Conservation (phyloP, 331 rosid genomes). For the Arachis monticola region DNA sequence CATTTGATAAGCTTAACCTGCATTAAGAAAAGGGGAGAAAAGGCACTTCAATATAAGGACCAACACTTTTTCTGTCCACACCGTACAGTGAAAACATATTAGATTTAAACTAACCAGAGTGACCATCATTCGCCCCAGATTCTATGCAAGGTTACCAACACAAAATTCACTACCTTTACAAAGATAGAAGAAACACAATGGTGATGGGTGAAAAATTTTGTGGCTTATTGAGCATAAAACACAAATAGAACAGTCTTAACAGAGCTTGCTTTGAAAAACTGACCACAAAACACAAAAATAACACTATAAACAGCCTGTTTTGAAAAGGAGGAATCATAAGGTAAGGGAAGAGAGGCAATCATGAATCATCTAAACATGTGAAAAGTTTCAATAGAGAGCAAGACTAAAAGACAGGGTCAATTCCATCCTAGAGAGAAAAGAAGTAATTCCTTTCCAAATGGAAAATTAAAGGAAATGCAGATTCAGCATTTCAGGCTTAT, state of each 20-base stretch:
- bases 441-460: constrained; percentile 15
- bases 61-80: constrained; percentile 3
- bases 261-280: constrained; percentile 25
- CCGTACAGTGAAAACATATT: background rate
- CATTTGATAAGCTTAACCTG: constrained; percentile 99
- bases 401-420: constrained; percentile 4
- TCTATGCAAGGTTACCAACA: constrained; percentile 30
- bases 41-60: background rate
- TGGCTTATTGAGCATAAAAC: constrained; percentile 24
- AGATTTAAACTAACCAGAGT: constrained; percentile 27
- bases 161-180: constrained; percentile 20
- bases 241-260: constrained; percentile 29
- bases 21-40: constrained; percentile 21
- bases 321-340: constrained; percentile 21
- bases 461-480: constrained; percentile 23
- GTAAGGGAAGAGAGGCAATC: constrained; percentile 7
- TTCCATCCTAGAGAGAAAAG: constrained; percentile 8
- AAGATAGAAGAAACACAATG: constrained; percentile 23
- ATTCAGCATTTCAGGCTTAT: constrained; percentile 26
- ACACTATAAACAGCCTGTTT: constrained; percentile 31
- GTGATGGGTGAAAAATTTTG: constrained; percentile 19
- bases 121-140: constrained; percentile 4
- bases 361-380: constrained; percentile 14
- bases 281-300: constrained; percentile 28
- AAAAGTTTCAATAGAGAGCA: constrained; percentile 20